Base-by-base conservation (phyloP, 2,329 filamentous ascomycete genomes). In the Colletotrichum orchidophilum region DNA sequence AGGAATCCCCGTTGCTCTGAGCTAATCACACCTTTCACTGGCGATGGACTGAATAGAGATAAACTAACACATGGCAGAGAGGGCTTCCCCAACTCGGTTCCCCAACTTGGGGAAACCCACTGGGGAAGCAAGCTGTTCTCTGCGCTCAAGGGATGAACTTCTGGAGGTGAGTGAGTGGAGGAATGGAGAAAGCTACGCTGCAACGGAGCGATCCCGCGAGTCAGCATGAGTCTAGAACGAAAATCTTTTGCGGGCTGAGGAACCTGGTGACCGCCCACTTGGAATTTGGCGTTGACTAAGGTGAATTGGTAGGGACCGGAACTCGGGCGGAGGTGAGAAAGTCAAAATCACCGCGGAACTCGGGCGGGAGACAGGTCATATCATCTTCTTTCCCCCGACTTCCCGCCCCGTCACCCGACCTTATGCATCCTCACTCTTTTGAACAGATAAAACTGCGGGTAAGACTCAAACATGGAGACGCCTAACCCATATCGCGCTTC, bases 381-480 rank as follows among this genome's bases (percentile, higher is more conserved):
- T 31, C 62, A 54, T 49, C 24, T 26, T 26, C 58, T n/a, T 26
- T 26, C 61, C 66, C 66, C 66, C 66, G 66, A 66, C 54, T 70
- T 66, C 66, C 66, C 54, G 59, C 26, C 18, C 39, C 46, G 18
- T 59, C 33, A 26, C 66, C 66, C 61, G 62, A 60, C 35, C 61
- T 64, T n/a, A 50, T 65, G 66, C 54, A 53, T 59, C 60, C 49
- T 60, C 46, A 49, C 27, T 33, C 15, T 29, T 42, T 12, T 62
- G 49, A 29, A 33, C 31, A 27, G 26, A 29, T 54, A 33, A 24
- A 26, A 35, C 46, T 60, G 54, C 66, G 61, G 66, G 60, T 35
- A 35, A 49, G 58, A 27, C 26, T 29, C 27, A 59, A 13, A 59
- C 21, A 70, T 70, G 66, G 66, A 70, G 66, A 49, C 31, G 42